phyloP scores from a whole-genome alignment of 2,329 filamentous ascomycete species.

The Botryotinia narcissicola region DNA sequence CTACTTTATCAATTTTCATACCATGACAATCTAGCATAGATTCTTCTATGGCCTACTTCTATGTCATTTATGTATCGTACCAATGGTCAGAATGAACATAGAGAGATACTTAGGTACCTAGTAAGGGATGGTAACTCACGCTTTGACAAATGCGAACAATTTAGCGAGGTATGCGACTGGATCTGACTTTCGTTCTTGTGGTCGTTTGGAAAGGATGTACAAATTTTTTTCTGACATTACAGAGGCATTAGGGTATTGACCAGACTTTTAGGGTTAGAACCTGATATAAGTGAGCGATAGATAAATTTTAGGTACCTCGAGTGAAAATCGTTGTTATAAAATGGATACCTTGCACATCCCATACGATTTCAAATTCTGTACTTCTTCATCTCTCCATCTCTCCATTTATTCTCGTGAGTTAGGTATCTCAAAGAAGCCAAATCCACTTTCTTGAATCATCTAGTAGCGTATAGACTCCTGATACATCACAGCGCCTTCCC shows the following conservation, averaged over 20 bases:
- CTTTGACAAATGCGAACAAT: background rate
- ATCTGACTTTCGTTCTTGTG: no score
- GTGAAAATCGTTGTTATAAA: background rate
- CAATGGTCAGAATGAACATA: background rate
- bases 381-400: no score
- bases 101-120: no score
- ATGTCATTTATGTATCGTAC: background rate
- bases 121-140: background rate
- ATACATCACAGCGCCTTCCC: background rate
- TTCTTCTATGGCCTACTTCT: background rate
- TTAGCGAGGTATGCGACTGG: background rate
- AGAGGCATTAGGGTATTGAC: no score
- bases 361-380: background rate
- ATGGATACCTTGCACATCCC: background rate
- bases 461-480: background rate
- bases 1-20: background rate
- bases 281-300: no score
- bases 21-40: background rate
- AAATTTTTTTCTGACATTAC: no score
- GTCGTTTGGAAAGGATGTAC: no score
- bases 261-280: no score
- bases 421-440: accelerated
- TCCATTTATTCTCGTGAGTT: background rate
- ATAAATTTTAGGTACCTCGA: background rate
- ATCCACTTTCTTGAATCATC: background rate